Evolutionary conservation across 2,329 filamentous ascomycete genomes (phyloP).

Genomic region (Diplocarpon mali): DNA sequence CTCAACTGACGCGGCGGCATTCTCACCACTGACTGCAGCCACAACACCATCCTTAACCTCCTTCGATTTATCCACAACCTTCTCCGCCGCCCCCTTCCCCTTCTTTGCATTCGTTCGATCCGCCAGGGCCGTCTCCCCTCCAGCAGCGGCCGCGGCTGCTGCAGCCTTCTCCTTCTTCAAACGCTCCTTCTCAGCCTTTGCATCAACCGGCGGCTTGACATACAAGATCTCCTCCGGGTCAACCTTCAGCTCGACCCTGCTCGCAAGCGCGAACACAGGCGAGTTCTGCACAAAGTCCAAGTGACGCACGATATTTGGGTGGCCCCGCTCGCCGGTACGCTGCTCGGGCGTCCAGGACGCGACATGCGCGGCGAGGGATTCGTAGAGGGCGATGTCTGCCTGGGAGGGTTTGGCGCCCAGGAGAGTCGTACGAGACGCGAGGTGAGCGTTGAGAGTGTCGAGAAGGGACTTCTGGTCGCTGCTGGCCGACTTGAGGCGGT

Average conservation of each 20-base stretch:
- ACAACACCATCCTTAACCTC: constrained; percentile 28
- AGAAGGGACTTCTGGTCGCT: constrained; percentile 52
- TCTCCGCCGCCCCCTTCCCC: constrained; percentile 37
- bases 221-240: constrained; percentile 73
- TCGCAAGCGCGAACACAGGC: constrained; percentile 57
- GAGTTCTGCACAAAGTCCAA: constrained; percentile 94
- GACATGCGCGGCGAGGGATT: constrained; percentile 64
- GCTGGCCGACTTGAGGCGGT: constrained; percentile 50
- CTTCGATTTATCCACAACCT: constrained; percentile 36
- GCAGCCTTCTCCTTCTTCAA: constrained; percentile 92
- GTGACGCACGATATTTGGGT: constrained; percentile 83
- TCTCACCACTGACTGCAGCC: constrained; percentile 27
- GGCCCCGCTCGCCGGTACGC: constrained; percentile 78
- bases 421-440: constrained; percentile 78
- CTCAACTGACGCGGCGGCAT: constrained; percentile 4
- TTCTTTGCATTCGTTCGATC: constrained; percentile 49
- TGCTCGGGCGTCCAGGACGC: constrained; percentile 74
- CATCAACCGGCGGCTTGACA: constrained; percentile 78
- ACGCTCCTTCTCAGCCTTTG: constrained; percentile 91
- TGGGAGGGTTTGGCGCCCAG: constrained; percentile 82
- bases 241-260: constrained; percentile 58
- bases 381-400: constrained; percentile 77
- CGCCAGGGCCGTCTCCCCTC: constrained; percentile 38
- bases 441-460: constrained; percentile 71
- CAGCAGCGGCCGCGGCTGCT: constrained; percentile 43